Evolutionary conservation across 177 flowering plant genomes (phyloP).

Genomic region (Tripterygium wilfordii): DNA sequence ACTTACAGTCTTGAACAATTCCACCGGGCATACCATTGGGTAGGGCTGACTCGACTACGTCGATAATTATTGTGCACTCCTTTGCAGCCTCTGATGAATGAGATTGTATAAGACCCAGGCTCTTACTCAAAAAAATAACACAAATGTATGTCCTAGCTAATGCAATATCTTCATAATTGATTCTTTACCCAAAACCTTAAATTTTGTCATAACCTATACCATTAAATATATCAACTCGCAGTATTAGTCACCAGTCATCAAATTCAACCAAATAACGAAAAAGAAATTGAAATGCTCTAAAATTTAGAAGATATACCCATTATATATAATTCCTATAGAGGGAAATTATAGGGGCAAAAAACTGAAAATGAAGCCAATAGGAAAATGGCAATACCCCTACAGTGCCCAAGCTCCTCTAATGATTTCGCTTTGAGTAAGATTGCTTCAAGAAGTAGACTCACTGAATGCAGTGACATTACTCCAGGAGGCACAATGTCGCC

Average conservation of each 20-base stretch:
- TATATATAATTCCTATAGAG: too few species aligned
- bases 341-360: too few species aligned
- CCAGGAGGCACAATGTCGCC: slow-evolving; percentile 29
- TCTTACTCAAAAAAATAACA: neutral
- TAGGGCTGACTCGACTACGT: slow-evolving; percentile 75
- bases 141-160: neutral
- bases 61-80: slow-evolving; percentile 80
- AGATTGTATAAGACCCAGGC: slow-evolving; percentile 6
- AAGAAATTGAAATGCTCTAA: too few species aligned
- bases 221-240: too few species aligned
- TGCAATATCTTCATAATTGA: too few species aligned
- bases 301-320: too few species aligned
- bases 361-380: too few species aligned
- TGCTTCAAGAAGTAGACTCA: slow-evolving; percentile 90
- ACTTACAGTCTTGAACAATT: slow-evolving; percentile 57
- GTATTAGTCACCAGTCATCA: too few species aligned
- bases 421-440: slow-evolving; percentile 83
- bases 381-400: slow-evolving; percentile 43
- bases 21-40: slow-evolving; percentile 68
- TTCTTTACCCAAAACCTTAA: too few species aligned
- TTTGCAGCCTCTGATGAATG: slow-evolving; percentile 65
- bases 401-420: slow-evolving; percentile 60
- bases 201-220: too few species aligned
- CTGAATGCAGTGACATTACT: slow-evolving; percentile 92
- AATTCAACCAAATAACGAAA: too few species aligned